These are phyloP conservation scores for Globisporangium sylvaticum DNA, from an alignment of 352 stramenopile species.

Conservation along the genomic window DNA sequence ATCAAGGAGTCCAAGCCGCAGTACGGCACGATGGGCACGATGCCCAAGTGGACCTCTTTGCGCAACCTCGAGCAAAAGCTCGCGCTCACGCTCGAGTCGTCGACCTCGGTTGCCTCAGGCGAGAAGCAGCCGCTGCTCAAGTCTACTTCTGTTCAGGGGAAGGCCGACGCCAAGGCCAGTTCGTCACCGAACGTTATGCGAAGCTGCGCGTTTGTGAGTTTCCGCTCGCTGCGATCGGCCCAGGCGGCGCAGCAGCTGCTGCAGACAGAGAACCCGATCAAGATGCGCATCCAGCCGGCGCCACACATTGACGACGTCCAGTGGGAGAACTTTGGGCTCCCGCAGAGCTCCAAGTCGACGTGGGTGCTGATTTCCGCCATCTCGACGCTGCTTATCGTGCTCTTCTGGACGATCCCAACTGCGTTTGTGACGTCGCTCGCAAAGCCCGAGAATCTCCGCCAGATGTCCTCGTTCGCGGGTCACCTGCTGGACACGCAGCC, in stretches of 20 bases:
- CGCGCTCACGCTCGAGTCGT: slow-evolving; percentile 8
- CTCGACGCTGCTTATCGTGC: slow-evolving; percentile 54
- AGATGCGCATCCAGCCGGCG: slow-evolving; percentile 55
- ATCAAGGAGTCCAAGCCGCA: slow-evolving; percentile 22
- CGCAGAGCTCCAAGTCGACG: slow-evolving; percentile 53
- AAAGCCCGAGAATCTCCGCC: slow-evolving; percentile 56
- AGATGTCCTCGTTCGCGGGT: slow-evolving; percentile 45
- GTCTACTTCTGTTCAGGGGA: slow-evolving; percentile 10
- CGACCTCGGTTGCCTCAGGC: neutral
- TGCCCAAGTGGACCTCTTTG: slow-evolving; percentile 13
- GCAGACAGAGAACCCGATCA: slow-evolving; percentile 60
- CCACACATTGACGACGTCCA: slow-evolving; percentile 65
- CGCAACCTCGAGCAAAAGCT: slow-evolving; percentile 15
- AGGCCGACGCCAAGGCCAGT: slow-evolving; percentile 25
- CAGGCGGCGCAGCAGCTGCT: slow-evolving; percentile 71
- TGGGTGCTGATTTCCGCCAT: slow-evolving; percentile 55
- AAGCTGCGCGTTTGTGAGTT: slow-evolving; percentile 67
- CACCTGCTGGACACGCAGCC: slow-evolving; percentile 39
- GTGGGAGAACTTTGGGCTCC: slow-evolving; percentile 78
- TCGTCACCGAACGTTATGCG: slow-evolving; percentile 51
- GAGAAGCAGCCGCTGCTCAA: slow-evolving; percentile 10
- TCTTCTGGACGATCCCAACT: slow-evolving; percentile 78
- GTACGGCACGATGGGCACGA: slow-evolving; percentile 18
- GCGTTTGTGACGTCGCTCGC: slow-evolving; percentile 75
- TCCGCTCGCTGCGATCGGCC: slow-evolving; percentile 55